Conservation (phyloP, 78 protist genomes). For the Creolimax fragrantissima region DNA sequence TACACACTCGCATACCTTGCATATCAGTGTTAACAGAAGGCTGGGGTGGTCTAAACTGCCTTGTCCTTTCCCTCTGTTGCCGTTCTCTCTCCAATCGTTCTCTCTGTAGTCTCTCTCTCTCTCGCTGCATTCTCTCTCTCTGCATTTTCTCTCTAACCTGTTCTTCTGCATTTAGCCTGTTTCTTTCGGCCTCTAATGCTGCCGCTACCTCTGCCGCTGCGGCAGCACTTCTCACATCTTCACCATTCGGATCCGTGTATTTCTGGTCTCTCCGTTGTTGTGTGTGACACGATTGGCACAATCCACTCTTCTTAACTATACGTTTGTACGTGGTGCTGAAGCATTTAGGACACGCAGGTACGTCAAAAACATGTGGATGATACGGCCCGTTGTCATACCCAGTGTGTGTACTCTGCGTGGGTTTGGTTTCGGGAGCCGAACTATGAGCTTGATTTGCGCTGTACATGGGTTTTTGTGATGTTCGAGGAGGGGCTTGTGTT, state of each 20-base stretch:
- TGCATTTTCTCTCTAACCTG: not conserved
- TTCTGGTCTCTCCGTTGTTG: not conserved
- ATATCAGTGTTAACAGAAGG: too few species aligned
- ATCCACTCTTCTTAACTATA: not conserved
- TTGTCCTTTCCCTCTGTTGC: not conserved
- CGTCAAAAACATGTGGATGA: too few species aligned
- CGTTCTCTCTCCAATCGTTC: not conserved
- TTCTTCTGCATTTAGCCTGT: not conserved
- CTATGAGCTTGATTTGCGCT: not conserved
- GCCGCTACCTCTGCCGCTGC: not conserved
- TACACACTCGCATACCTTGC: too few species aligned
- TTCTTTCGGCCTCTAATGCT: not conserved
- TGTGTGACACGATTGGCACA: not conserved
- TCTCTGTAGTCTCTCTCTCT: not conserved
- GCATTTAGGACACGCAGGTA: not conserved
- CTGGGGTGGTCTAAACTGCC: too few species aligned
- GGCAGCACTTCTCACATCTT: too few species aligned
- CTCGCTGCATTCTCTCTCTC: too few species aligned
- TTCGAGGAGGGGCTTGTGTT: too few species aligned
- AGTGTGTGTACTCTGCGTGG: not conserved
- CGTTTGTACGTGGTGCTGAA: not conserved
- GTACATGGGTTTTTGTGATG: too few species aligned
- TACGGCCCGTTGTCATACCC: too few species aligned
- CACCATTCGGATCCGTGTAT: too few species aligned
- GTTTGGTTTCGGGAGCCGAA: not conserved